Percentiles rank a stretch among this genome's conserved stretches.
Evolutionary conservation across 345 rosid species (phyloP).

Genomic region (Limnanthes douglasii): DNA sequence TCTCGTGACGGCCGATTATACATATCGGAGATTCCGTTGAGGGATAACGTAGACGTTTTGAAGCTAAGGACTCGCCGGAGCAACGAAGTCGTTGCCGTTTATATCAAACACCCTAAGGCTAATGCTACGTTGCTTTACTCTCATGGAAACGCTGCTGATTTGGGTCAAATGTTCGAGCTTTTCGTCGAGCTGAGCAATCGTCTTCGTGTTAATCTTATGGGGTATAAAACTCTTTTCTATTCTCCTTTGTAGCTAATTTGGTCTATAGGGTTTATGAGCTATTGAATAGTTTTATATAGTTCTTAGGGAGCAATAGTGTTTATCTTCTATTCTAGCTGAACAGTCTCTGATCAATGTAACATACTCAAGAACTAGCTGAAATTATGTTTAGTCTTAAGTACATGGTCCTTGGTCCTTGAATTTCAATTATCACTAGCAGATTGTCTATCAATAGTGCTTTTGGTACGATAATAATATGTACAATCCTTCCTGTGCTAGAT

Average conservation of each 20-base stretch:
- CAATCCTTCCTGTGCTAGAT: no score
- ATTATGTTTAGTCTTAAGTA: no score
- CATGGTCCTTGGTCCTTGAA: no score
- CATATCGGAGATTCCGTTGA: constrained; percentile 45
- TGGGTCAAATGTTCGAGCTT: constrained; percentile 92
- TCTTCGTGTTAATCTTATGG: constrained; percentile 78
- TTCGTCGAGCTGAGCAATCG: constrained; percentile 76
- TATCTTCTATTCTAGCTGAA: no score
- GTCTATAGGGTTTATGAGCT: no score
- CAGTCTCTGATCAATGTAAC: no score
- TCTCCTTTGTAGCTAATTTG: neutral
- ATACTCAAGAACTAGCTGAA: no score
- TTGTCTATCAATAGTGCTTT: no score
- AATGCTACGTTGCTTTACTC: constrained; percentile 68
- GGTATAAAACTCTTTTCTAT: constrained; percentile 32
- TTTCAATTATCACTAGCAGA: no score
- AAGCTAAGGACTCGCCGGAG: constrained; percentile 71
- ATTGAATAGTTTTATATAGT: no score
- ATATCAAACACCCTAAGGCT: constrained; percentile 64
- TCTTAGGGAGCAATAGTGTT: no score
- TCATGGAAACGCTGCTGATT: constrained; percentile 97
- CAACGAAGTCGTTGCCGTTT: constrained; percentile 66
- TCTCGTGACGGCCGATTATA: constrained; percentile 24
- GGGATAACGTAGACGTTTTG: constrained; percentile 52
- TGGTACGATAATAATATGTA: no score